Evolutionary conservation across 2,329 filamentous ascomycete genomes (phyloP).

Genomic region (Penicillium crustosum): DNA sequence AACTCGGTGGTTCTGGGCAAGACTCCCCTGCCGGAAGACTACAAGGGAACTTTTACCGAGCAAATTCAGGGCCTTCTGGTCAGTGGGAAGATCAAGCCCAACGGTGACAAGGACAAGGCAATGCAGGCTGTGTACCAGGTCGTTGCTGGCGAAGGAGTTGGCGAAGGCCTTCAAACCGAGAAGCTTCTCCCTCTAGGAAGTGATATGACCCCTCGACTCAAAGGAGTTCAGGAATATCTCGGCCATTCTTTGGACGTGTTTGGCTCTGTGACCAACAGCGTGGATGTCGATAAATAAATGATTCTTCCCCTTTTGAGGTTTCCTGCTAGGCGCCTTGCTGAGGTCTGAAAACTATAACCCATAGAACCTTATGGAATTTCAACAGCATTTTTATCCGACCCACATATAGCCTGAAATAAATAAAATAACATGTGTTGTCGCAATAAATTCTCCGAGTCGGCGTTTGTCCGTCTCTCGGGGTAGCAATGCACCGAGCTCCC

Average conservation of each 20-base stretch:
- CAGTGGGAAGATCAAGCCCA: background rate
- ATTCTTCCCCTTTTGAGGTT: background rate
- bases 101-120: background rate
- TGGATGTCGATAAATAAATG: background rate
- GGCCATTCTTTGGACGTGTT: background rate
- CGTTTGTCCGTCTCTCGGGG: conserved; percentile 24
- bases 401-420: too few relatives aligned
- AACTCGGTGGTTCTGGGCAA: background rate
- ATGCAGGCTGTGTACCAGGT: background rate
- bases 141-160: background rate
- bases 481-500: conserved; percentile 32
- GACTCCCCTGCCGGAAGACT: background rate
- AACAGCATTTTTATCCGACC: background rate
- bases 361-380: background rate
- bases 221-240: background rate
- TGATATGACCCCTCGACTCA: background rate
- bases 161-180: background rate
- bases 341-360: background rate
- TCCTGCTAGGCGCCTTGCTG: too few relatives aligned
- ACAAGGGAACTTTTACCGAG: background rate
- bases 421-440: background rate
- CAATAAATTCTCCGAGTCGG: background rate
- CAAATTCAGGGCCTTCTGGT: background rate
- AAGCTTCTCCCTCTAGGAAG: background rate
- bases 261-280: background rate